Percentiles rank a stretch among this genome's conserved stretches.
These are phyloP conservation scores for Amanita brunnescens DNA, from an alignment of 768 basidiomycete genomes.

Conservation along the genomic window DNA sequence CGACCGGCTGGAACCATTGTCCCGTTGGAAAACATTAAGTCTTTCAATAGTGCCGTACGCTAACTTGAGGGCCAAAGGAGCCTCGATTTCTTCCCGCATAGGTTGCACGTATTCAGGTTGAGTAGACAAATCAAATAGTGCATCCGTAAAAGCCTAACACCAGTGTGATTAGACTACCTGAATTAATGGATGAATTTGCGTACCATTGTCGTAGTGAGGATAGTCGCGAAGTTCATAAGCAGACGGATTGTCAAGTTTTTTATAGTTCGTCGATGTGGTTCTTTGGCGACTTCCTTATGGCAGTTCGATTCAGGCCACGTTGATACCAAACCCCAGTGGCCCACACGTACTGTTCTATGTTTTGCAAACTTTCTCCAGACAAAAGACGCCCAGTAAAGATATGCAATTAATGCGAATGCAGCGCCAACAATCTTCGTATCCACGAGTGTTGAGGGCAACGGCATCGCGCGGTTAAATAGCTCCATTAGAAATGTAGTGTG, in stretches of 20 bases:
- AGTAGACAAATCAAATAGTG: conserved; percentile 27
- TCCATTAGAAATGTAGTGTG: too few species aligned
- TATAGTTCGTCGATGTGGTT: conserved; percentile 12
- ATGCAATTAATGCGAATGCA: too few species aligned
- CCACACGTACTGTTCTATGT: too few species aligned
- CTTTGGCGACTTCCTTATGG: conserved; percentile 29
- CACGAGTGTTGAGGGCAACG: too few species aligned
- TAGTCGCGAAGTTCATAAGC: conserved; percentile 31
- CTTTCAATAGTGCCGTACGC: conserved; percentile 23
- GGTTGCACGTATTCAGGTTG: conserved; percentile 22
- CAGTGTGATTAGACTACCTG: neutral
- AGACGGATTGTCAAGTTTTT: conserved; percentile 25
- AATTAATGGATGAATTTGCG: too few species aligned
- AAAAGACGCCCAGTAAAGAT: too few species aligned
- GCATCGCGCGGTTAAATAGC: too few species aligned
- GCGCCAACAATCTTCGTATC: too few species aligned
- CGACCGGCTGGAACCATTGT: conserved; percentile 19
- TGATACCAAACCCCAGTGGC: too few species aligned
- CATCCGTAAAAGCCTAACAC: conserved; percentile 29
- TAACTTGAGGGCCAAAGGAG: conserved; percentile 8
- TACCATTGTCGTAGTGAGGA: conserved; percentile 36
- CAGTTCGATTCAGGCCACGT: too few species aligned
- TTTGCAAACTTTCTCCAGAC: too few species aligned
- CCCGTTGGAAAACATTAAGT: conserved; percentile 27
- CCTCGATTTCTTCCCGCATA: conserved; percentile 35